Base-by-base conservation (phyloP, 306 rosid species). In the Vigna trinervia region DNA sequence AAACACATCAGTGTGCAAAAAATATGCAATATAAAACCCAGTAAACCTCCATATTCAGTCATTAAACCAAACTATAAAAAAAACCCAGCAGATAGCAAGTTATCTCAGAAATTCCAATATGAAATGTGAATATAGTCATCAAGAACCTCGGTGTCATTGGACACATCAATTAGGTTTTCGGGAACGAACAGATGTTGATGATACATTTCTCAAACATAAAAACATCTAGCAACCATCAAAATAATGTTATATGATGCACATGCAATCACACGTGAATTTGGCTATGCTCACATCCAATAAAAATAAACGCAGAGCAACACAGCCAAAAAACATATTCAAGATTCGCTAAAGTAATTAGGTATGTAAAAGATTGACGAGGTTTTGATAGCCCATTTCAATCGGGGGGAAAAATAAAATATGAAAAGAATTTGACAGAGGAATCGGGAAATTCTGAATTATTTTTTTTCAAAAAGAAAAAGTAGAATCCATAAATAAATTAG, bases 281-380 rank as follows among this genome's bases (percentile, higher is more conserved):
- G 57, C 54, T 46, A 67, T 45, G 36, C 23, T 45, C 22, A 45
- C 26, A 39, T 45, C 20, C 36, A 22, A 67, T 12, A 23, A 56
- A 20, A 43, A 64, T 36, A 59, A 43, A 19, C 48, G 38, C 52
- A 69, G 20, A 19, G 17, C 70, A 12, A 13, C 23, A 46, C 15
- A 12, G 62, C 75, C 32, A 15, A 67, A 71, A 71, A 36, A 70
- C 10, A 22, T 0, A 79, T 23, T 54, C 12, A 56, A 70, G 30
- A 71, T 71, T 76, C 47, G 20, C 47, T 48, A 74, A 61, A 45
- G 54, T 62, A 41, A 66, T 58, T 14, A 15, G 32, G 51, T 7
- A 22, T 3, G 23, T 32, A 47, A 69, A 66, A 64, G 13, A 41
- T 62, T 47, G 59, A 23, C 23, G 23, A 64, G 61, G 69, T 22